Conservation (phyloP, 345 rosid genomes). For the Sisymbrium irio region DNA sequence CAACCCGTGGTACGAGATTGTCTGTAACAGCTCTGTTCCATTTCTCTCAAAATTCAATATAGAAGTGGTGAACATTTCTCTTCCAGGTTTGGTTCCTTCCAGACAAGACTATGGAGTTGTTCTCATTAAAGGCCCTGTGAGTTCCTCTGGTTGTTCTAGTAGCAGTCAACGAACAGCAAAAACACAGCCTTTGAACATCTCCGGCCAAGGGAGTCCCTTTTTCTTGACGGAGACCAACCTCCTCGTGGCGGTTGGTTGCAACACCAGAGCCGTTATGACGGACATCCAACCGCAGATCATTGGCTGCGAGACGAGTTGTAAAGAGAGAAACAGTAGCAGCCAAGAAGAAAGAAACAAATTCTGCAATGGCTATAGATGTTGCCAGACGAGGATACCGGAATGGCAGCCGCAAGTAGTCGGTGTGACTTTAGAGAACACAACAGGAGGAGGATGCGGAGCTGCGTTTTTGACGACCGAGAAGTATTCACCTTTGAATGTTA, state of each 20-base stretch:
- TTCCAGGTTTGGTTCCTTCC: too few species aligned
- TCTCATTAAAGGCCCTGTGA: constrained; percentile 26
- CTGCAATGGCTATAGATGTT: constrained; percentile 46
- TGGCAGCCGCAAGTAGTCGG: constrained; percentile 26
- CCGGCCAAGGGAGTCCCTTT: constrained; percentile 31
- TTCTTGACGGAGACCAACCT: constrained; percentile 31
- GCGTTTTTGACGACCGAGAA: constrained; percentile 34
- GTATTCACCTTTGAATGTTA: constrained; percentile 19
- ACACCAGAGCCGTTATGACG: constrained; percentile 7
- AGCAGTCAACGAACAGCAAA: too few species aligned
- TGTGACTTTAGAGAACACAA: not conserved
- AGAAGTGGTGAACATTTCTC: constrained; percentile 17
- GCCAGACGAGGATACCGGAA: constrained; percentile 40
- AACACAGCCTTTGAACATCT: constrained; percentile 16
- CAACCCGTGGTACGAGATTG: constrained; percentile 36
- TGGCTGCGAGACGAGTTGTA: constrained; percentile 45
- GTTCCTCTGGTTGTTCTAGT: constrained; percentile 34
- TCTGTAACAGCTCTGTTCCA: constrained; percentile 26
- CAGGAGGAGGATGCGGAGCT: constrained; percentile 23
- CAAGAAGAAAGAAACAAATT: constrained; percentile 10
- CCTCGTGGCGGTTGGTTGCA: constrained; percentile 44
- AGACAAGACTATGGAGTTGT: constrained; percentile 25
- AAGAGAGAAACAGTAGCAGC: constrained; percentile 1
- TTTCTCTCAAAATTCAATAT: constrained; percentile 28
- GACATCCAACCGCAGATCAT: constrained; percentile 13